A percentile compares a stretch with the other conserved stretches of the same genome.
These are phyloP conservation scores for Lippia alba DNA, from an alignment of 305 asterid genomes.

Conservation along the genomic window DNA sequence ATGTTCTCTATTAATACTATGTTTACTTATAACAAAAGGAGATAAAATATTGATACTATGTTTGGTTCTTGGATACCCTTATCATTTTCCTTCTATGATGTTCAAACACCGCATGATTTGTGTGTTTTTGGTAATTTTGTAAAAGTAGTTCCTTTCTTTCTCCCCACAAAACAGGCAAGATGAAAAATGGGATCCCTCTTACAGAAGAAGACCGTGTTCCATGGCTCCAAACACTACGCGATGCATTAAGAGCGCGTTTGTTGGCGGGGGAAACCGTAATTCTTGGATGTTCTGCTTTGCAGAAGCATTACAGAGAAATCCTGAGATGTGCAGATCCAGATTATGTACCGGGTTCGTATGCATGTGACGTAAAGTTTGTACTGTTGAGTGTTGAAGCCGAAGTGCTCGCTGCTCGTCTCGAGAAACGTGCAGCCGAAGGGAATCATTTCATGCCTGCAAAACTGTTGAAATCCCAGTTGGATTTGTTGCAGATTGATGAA, in stretches of 20 bases:
- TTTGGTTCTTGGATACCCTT: no score
- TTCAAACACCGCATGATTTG: no score
- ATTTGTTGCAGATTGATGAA: slow-evolving; percentile 79
- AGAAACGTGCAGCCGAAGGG: slow-evolving; percentile 69
- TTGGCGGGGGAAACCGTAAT: slow-evolving; percentile 47
- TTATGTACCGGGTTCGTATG: slow-evolving; percentile 43
- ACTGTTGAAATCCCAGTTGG: slow-evolving; percentile 83
- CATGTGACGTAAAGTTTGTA: slow-evolving; percentile 55
- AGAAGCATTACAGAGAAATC: slow-evolving; percentile 76
- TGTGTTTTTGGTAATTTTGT: background rate
- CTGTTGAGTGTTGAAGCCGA: slow-evolving; percentile 62
- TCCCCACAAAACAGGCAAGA: slow-evolving; percentile 61
- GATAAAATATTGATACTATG: no score
- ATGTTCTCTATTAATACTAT: background rate
- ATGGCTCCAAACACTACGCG: slow-evolving; percentile 85
- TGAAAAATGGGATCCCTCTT: slow-evolving; percentile 79
- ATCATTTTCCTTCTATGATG: no score
- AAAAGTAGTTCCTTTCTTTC: background rate
- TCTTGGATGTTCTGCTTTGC: slow-evolving; percentile 92
- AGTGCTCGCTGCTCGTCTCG: slow-evolving; percentile 71
- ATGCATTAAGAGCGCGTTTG: slow-evolving; percentile 47
- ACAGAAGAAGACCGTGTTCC: slow-evolving; percentile 87
- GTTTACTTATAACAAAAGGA: no score
- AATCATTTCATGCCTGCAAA: slow-evolving; percentile 89
- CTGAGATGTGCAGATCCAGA: slow-evolving; percentile 74